Base-by-base conservation (phyloP, 805 yeast species). In the Pichia insulana region DNA sequence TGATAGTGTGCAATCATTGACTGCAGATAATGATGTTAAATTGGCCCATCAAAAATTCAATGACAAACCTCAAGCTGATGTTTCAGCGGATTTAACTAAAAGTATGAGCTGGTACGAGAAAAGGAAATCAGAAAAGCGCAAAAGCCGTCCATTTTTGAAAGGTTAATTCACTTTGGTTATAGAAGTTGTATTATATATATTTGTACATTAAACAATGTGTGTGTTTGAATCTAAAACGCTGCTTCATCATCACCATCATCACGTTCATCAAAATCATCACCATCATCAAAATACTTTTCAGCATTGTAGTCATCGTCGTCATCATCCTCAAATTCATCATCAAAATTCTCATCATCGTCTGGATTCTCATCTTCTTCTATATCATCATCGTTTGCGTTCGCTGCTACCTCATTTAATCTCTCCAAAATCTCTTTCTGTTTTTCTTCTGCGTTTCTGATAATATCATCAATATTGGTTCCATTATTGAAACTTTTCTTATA, bases 271-370 rank as follows among this genome's bases (percentile, higher is more conserved):
- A 73, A 79, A 40, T 77, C 82, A 48, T 80, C 85, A 35, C 81
- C 83, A 50, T 74, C 81, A 55, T 82, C 88, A 54, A 82, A 82
- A 61, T 82, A 82, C 59, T 76, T 77, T 52, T 82, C 90, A 8
- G 90, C 90, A 53, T 82, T 82, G 54, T 82, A 82, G 57, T 80
- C 87, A 54, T 79, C 85, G 50, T 82, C 88, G 20, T 81, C 87
- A 43, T 80, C 83, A 49, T 80, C 87, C 47, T 77, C 82, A 50
- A 71, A 74, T 47, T 80, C 84, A 47, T 80, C 87, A 51, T 80
- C 86, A 37, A 66, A 63, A n/a, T 76, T 83, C 17, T 76, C 80
- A 10, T 63, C 74, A 33, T 70, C 78, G 27, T 63, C 70, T 15
- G 67, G 71, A 6, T 59, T 68, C 6, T 63, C 68, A 1, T 56